Evolutionary conservation across 495 filamentous ascomycete genomes (phyloP).

Genomic region (Penicillium argentinense): DNA sequence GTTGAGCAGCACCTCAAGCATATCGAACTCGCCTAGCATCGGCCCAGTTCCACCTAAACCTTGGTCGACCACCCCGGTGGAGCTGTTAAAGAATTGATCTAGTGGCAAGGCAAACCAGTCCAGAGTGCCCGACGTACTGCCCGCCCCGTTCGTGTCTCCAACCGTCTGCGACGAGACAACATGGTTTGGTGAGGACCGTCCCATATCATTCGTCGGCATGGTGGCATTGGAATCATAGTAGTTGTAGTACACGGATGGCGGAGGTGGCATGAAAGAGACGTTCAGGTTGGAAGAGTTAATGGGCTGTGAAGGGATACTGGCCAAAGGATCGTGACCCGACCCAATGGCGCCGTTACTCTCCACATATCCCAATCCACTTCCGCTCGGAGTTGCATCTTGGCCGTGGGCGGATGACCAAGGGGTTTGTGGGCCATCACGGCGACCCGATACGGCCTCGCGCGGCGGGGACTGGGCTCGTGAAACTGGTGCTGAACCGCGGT

Average conservation of each 20-base stretch:
- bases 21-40: slow-evolving; percentile 50
- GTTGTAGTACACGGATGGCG: slow-evolving; percentile 48
- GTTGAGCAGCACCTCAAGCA: slow-evolving; percentile 48
- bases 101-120: slow-evolving; percentile 50
- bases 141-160: slow-evolving; percentile 27
- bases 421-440: slow-evolving; percentile 32
- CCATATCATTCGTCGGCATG: slow-evolving; percentile 30
- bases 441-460: slow-evolving; percentile 28
- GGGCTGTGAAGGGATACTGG: slow-evolving; percentile 45
- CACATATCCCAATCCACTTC: slow-evolving; percentile 30
- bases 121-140: slow-evolving; percentile 29
- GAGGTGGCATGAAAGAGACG: slow-evolving; percentile 52
- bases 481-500: slow-evolving; percentile 34
- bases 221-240: slow-evolving; percentile 44
- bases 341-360: slow-evolving; percentile 32
- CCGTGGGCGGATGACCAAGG: slow-evolving; percentile 30
- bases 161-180: slow-evolving; percentile 32
- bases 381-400: slow-evolving; percentile 26
- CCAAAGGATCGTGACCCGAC: slow-evolving; percentile 44
- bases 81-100: slow-evolving; percentile 55
- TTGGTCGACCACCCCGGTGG: slow-evolving; percentile 47
- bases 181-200: slow-evolving; percentile 27
- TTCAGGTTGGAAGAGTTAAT: slow-evolving; percentile 50
- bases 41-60: slow-evolving; percentile 48
- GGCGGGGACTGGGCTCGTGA: slow-evolving; percentile 40